Evolutionary conservation across 2,329 filamentous ascomycete genomes (phyloP).

Genomic region (Fusarium foetens): DNA sequence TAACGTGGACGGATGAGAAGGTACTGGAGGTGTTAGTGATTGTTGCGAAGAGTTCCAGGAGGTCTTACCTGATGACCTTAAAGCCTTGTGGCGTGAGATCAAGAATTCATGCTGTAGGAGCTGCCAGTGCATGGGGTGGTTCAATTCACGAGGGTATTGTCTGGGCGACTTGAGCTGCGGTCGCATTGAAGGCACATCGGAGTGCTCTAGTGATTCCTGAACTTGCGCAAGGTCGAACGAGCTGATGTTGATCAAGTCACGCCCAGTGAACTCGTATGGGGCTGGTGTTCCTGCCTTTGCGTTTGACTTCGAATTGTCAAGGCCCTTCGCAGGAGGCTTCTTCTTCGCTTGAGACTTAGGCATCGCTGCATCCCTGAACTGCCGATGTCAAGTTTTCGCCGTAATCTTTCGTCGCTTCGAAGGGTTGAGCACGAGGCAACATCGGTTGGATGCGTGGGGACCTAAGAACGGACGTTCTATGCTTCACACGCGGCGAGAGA

Average conservation of each 20-base stretch:
- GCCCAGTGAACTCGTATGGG: neutral
- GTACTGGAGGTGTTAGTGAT: neutral
- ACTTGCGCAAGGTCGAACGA: neutral
- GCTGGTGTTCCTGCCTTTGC: neutral
- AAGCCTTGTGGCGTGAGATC: neutral
- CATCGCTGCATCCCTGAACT: neutral
- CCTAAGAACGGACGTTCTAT: neutral
- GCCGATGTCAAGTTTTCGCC: too few species aligned
- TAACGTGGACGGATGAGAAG: neutral
- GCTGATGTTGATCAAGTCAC: neutral
- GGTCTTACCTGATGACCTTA: neutral
- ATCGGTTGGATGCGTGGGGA: neutral
- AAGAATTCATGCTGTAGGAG: neutral
- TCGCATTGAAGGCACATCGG: neutral
- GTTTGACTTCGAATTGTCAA: neutral
- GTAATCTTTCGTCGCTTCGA: neutral
- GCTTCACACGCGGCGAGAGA: neutral
- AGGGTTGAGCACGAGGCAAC: neutral
- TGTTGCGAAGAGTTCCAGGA: too few species aligned
- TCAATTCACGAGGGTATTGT: neutral
- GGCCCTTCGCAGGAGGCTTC: neutral
- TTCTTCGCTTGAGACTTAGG: neutral
- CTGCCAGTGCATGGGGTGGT: neutral
- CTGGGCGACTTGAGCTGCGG: neutral
- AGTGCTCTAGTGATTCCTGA: neutral